Conservation (phyloP, 352 stramenopile species). For the Globisporangium solare region DNA sequence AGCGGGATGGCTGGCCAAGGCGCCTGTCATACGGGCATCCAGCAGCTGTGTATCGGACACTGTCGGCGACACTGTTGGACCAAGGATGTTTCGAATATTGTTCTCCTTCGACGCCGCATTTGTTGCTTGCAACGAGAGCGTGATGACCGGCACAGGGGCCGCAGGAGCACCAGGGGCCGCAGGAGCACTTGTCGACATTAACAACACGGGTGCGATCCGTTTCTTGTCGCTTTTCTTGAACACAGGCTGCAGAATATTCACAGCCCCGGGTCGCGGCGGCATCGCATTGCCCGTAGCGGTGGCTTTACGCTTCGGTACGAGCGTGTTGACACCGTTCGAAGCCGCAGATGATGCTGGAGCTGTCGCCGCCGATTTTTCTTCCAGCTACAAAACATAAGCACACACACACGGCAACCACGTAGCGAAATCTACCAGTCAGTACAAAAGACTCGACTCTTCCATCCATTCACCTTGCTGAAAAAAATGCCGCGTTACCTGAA, state of each 20-base stretch:
- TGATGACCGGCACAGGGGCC: neutral
- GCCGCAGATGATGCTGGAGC: neutral
- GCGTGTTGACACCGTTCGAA: constrained; percentile 27
- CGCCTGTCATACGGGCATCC: constrained; percentile 50
- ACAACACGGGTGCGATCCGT: constrained; percentile 48
- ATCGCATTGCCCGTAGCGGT: constrained; percentile 4
- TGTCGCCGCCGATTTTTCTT: constrained; percentile 39
- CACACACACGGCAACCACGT: neutral
- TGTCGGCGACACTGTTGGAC: constrained; percentile 47
- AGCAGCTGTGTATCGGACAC: constrained; percentile 48
- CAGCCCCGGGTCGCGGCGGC: constrained; percentile 16
- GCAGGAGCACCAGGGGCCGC: neutral
- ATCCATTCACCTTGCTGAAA: no score
- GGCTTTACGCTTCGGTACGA: constrained; percentile 70
- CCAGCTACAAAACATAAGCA: constrained; percentile 44
- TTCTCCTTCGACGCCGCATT: constrained; percentile 68
- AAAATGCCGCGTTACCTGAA: constrained; percentile 35
- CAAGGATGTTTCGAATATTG: constrained; percentile 77
- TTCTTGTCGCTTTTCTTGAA: constrained; percentile 61
- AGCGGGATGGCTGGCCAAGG: constrained; percentile 17
- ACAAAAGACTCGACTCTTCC: neutral
- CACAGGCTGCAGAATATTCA: constrained; percentile 32
- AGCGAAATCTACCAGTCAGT: neutral
- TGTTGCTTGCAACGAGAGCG: constrained; percentile 1
- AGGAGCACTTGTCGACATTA: constrained; percentile 21